These are phyloP conservation scores for Penicillium fuscoglaucum DNA, from an alignment of 2,329 filamentous ascomycete genomes.

Conservation along the genomic window DNA sequence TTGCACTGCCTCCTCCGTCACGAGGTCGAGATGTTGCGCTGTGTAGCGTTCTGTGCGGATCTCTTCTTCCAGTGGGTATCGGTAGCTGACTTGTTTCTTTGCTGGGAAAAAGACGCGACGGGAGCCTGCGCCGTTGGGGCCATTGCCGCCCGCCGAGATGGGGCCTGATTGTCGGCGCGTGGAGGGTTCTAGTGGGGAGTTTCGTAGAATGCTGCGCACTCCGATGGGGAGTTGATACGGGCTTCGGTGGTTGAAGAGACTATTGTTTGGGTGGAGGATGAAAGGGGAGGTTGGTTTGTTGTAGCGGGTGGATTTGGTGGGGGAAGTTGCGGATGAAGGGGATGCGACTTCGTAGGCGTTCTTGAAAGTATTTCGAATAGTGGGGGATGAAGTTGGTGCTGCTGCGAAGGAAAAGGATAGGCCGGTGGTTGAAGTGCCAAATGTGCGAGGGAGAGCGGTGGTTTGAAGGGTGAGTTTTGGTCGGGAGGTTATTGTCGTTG, in stretches of 20 bases:
- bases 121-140: conserved; percentile 26
- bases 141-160: conserved; percentile 36
- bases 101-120: conserved; percentile 53
- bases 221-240: conserved; percentile 48
- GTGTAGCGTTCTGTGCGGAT: conserved; percentile 59
- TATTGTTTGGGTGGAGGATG: conserved; percentile 17
- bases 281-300: conserved; percentile 36
- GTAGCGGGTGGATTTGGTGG: conserved; percentile 31
- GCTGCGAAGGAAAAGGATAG: conserved; percentile 55
- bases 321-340: conserved; percentile 41
- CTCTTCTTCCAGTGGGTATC: conserved; percentile 58
- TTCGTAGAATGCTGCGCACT: conserved; percentile 49
- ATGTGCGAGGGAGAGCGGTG: conserved; percentile 49
- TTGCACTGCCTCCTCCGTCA: conserved; percentile 22
- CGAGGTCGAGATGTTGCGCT: conserved; percentile 57
- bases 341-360: conserved; percentile 57
- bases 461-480: conserved; percentile 65
- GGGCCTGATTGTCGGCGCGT: conserved; percentile 43
- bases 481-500: conserved; percentile 36
- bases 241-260: conserved; percentile 20
- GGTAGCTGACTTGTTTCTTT: conserved; percentile 59
- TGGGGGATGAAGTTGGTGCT: conserved; percentile 54
- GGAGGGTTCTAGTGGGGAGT: conserved; percentile 43
- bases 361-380: conserved; percentile 61
- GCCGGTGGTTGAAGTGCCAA: conserved; percentile 55